Conservation (phyloP, 2,329 filamentous ascomycete species). For the Verruconis gallopava region DNA sequence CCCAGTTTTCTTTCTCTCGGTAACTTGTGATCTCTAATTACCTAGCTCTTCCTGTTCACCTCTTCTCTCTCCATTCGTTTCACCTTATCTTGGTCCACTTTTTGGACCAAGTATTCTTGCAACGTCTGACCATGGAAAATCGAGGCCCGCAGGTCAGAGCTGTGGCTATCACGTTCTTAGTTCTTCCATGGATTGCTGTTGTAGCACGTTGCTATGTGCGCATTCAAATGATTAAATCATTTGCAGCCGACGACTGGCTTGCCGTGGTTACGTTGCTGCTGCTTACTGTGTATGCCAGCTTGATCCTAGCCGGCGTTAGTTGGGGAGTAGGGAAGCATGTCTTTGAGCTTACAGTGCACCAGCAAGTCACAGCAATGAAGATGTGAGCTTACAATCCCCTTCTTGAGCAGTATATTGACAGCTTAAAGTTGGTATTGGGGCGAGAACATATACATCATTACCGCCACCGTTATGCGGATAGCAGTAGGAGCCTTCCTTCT, state of each 20-base stretch:
- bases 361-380: conserved; percentile 6
- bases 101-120: too few relatives aligned
- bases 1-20: too few relatives aligned
- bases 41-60: too few relatives aligned
- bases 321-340: conserved; percentile 1
- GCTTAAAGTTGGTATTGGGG: conserved; percentile 8
- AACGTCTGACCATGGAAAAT: not conserved
- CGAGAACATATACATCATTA: conserved; percentile 10
- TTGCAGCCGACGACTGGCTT: conserved; percentile 10
- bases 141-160: conserved; percentile 1
- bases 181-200: conserved; percentile 4
- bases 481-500: conserved; percentile 8
- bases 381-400: too few relatives aligned
- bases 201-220: conserved; percentile 4
- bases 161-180: conserved; percentile 3
- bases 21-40: too few relatives aligned
- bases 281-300: not conserved
- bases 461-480: conserved; percentile 3
- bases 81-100: too few relatives aligned
- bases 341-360: not conserved
- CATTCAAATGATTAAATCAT: conserved; percentile 7
- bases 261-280: conserved; percentile 5
- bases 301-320: not conserved
- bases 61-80: too few relatives aligned
- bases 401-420: too few relatives aligned